Evolutionary conservation across 163 green algal genomes (phyloP), one percentile per base, ranked within the genome.

Genomic region (Smithsoniella earleae): DNA sequence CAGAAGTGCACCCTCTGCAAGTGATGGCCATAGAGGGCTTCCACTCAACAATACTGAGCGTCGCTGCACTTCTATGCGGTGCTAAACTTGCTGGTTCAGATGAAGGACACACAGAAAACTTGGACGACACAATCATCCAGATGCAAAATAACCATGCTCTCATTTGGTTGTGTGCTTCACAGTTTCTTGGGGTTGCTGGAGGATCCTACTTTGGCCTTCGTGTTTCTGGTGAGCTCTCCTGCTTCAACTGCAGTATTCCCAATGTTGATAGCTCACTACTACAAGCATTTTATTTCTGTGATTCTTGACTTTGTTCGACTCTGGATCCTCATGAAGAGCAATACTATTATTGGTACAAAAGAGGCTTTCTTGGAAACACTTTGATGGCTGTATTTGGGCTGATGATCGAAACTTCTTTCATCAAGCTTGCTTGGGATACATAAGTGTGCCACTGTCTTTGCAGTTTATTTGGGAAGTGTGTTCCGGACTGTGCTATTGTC

Each of bases 401-500:
- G n/a, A n/a, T n/a, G n/a, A n/a, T n/a, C n/a, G n/a, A n/a, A n/a
- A n/a, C n/a, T n/a, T n/a, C n/a, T n/a, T n/a, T n/a, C n/a, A n/a
- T n/a, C n/a, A n/a, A n/a, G n/a, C n/a, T n/a, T n/a, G n/a, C n/a
- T n/a, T n/a, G n/a, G n/a, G n/a, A n/a, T n/a, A n/a, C n/a, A n/a
- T n/a, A n/a, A n/a, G n/a, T n/a, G n/a, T n/a, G n/a, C n/a, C n/a
- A n/a, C n/a, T n/a, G n/a, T n/a, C 25, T 27, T 6, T 64, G 49
- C 49, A 64, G 49, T 64, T 25, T 27, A 18, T 10, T 27, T 64
- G 1, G 49, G 49, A 25, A 36, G 25, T 25, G 49, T 64, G 6
- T 64, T 64, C 49, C 49, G 49, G 25, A 64, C 49, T 6, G 49
- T 64, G 49, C 49, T 64, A 6, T 27, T 64, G 25, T 64, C 49